Percentiles rank a stretch among this genome's conserved stretches.
Conservation (phyloP, 2,329 filamentous ascomycete species). For the Ophiostoma australiae region DNA sequence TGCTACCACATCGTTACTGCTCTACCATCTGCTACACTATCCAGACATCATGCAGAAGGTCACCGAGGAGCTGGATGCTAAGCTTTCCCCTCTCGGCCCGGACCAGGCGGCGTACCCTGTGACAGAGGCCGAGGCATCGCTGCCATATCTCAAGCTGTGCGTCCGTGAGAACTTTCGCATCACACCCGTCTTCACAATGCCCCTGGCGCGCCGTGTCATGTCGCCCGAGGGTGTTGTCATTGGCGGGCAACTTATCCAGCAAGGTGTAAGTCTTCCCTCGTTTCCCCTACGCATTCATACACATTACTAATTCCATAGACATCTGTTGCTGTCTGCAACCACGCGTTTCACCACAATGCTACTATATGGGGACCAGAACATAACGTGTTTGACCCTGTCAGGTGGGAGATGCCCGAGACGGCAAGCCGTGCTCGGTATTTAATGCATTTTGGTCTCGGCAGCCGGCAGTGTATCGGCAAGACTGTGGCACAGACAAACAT, state of each 20-base stretch:
- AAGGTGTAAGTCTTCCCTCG: neutral
- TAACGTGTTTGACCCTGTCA: neutral
- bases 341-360: neutral
- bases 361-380: neutral
- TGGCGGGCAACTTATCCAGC: constrained; percentile 11
- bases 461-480: constrained; percentile 36
- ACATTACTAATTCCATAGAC: neutral
- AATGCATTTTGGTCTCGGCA: constrained; percentile 37
- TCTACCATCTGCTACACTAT: constrained; percentile 35
- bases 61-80: neutral
- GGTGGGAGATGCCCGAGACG: constrained; percentile 23
- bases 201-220: constrained; percentile 32
- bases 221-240: constrained; percentile 28
- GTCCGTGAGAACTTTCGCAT: constrained; percentile 36
- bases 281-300: neutral
- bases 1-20: constrained; percentile 32
- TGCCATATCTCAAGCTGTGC: constrained; percentile 31
- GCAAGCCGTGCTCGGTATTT: constrained; percentile 29
- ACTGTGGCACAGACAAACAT: constrained; percentile 36
- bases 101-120: neutral
- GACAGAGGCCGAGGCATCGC: neutral
- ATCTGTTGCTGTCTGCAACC: neutral
- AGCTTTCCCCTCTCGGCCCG: neutral
- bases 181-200: constrained; percentile 36
- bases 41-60: constrained; percentile 22